These are phyloP conservation scores for Colletotrichum endophyticum DNA, from an alignment of 2,329 filamentous ascomycete species.

Conservation along the genomic window DNA sequence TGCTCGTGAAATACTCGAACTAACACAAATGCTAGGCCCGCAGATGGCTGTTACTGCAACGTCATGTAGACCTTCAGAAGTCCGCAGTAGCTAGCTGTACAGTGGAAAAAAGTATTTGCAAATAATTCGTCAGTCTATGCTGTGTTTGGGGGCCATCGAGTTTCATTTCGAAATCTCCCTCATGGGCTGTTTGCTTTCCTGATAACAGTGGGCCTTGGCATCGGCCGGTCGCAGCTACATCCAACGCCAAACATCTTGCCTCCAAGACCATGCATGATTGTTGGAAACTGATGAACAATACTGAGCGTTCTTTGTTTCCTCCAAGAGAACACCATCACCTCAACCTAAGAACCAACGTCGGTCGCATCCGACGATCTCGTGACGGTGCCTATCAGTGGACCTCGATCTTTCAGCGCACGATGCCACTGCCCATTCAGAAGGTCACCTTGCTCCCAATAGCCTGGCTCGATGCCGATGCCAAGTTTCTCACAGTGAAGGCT, in stretches of 20 bases:
- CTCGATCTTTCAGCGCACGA: neutral
- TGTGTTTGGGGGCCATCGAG: neutral
- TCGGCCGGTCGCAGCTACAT: neutral
- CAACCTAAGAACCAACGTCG: accelerated
- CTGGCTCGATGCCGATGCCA: neutral
- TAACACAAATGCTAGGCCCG: neutral
- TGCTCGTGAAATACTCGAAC: accelerated
- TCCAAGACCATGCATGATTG: neutral
- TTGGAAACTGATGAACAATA: accelerated
- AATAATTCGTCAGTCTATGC: accelerated
- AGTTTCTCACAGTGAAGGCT: neutral
- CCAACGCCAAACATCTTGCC: neutral
- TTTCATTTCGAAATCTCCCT: neutral
- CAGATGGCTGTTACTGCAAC: neutral
- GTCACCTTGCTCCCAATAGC: neutral
- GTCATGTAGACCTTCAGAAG: neutral
- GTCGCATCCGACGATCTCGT: neutral
- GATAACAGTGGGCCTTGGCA: accelerated
- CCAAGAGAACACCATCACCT: accelerated
- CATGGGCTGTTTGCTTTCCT: accelerated
- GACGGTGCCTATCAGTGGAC: neutral
- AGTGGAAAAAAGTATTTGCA: accelerated
- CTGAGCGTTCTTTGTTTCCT: neutral
- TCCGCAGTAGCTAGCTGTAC: neutral
- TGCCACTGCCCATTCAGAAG: neutral